Conservation (phyloP, 306 rosid species). For the Abrus precatorius region DNA sequence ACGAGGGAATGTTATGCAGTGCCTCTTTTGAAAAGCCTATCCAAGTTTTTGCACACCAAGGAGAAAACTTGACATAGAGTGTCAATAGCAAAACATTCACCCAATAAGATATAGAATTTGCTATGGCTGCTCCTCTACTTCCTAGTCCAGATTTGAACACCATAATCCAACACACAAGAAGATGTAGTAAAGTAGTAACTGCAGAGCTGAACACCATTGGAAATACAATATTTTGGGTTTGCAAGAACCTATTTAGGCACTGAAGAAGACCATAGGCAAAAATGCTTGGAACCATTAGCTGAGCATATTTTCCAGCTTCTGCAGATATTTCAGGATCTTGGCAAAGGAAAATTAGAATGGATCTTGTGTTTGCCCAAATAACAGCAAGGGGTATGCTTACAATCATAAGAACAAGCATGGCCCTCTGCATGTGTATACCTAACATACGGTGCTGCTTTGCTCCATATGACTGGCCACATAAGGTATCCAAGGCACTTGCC, state of each 20-base stretch:
- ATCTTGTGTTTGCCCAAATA: constrained; percentile 61
- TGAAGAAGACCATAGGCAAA: constrained; percentile 64
- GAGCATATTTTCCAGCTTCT: constrained; percentile 68
- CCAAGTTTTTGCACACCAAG: constrained; percentile 66
- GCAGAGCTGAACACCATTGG: constrained; percentile 67
- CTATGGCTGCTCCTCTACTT: constrained; percentile 68
- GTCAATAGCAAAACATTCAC: constrained; percentile 57
- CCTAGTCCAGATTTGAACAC: constrained; percentile 69
- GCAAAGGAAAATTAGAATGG: constrained; percentile 54
- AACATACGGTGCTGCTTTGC: constrained; percentile 70
- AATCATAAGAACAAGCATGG: constrained; percentile 58
- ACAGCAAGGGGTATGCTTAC: constrained; percentile 59
- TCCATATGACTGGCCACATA: constrained; percentile 79
- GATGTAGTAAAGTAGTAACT: constrained; percentile 55
- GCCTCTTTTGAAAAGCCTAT: constrained; percentile 64
- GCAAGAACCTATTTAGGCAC: constrained; percentile 63
- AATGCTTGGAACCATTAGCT: constrained; percentile 60
- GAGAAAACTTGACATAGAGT: constrained; percentile 65
- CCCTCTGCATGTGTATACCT: constrained; percentile 69
- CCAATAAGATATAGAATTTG: constrained; percentile 67
- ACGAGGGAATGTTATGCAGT: constrained; percentile 49
- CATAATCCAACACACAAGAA: constrained; percentile 56
- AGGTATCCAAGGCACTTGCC: constrained; percentile 75
- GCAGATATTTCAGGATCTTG: constrained; percentile 66
- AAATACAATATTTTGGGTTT: constrained; percentile 68